Conservation (phyloP, 768 basidiomycete species). For the Amanita rimosa region DNA sequence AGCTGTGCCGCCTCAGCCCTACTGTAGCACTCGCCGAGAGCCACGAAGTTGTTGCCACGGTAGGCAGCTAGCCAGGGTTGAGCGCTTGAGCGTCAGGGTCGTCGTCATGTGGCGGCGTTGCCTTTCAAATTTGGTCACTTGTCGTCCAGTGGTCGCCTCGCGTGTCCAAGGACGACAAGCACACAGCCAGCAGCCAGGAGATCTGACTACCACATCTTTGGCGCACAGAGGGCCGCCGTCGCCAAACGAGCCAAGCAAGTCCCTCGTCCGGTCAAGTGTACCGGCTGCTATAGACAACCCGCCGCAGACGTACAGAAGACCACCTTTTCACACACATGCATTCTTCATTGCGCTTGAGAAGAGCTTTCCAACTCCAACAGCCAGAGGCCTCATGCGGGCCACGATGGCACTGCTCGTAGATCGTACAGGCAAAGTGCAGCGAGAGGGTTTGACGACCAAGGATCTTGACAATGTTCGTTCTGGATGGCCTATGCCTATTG, state of each 20-base stretch:
- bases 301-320: conserved; percentile 38
- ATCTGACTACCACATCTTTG: conserved; percentile 1
- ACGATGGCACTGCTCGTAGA: conserved; percentile 73
- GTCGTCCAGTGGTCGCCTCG: not conserved
- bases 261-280: not conserved
- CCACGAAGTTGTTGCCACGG: too few species aligned
- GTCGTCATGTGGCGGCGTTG: too few species aligned
- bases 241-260: not conserved
- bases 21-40: too few species aligned
- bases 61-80: too few species aligned
- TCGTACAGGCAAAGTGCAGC: conserved; percentile 55
- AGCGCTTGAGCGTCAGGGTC: too few species aligned
- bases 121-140: not conserved
- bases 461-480: conserved; percentile 72
- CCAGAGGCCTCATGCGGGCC: conserved; percentile 74
- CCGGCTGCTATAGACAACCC: conserved; percentile 1
- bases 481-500: too few species aligned
- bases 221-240: not conserved
- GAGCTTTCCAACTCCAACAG: conserved; percentile 64
- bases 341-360: conserved; percentile 65
- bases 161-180: not conserved
- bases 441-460: conserved; percentile 63
- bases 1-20: too few species aligned
- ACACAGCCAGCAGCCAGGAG: not conserved
- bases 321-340: conserved; percentile 76